Evolutionary conservation across 176 grass and related monocot species (phyloP).

Genomic region (Phoenix dactylifera): DNA sequence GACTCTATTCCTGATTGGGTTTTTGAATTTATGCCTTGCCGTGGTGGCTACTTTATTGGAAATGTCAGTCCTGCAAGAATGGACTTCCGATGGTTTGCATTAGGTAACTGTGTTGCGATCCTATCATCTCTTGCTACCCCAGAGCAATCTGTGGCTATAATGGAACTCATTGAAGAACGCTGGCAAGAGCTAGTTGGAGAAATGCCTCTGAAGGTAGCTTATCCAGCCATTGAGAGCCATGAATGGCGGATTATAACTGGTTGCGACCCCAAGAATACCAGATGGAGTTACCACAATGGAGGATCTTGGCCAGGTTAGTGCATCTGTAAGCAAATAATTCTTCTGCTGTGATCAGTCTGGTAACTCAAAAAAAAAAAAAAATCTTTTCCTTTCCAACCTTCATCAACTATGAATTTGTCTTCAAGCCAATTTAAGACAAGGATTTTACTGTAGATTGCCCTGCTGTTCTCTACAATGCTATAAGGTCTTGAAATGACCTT

Average conservation of each 20-base stretch:
- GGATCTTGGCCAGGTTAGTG: slow-evolving; percentile 42
- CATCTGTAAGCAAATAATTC: too few relatives aligned
- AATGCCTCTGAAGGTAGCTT: slow-evolving; percentile 31
- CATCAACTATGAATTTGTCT: too few relatives aligned
- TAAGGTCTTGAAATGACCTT: too few relatives aligned
- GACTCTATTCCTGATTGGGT: slow-evolving; percentile 44
- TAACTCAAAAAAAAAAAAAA: too few relatives aligned
- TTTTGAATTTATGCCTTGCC: slow-evolving; percentile 33
- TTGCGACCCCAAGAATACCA: slow-evolving; percentile 37
- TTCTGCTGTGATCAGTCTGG: too few relatives aligned
- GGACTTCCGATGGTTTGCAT: slow-evolving; percentile 40
- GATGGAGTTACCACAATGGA: slow-evolving; percentile 48
- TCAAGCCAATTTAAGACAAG: too few relatives aligned
- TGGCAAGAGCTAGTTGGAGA: slow-evolving; percentile 37
- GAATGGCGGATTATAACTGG: slow-evolving; percentile 42
- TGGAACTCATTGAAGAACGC: slow-evolving; percentile 35
- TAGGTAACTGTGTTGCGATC: slow-evolving; percentile 36
- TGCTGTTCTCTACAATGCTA: too few relatives aligned
- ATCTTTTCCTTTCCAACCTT: too few relatives aligned
- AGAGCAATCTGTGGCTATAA: slow-evolving; percentile 33
- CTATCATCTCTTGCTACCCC: slow-evolving; percentile 36
- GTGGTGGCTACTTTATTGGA: slow-evolving; percentile 36
- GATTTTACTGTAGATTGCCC: too few relatives aligned
- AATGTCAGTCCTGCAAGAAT: slow-evolving; percentile 41
- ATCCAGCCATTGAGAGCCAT: slow-evolving; percentile 36